A percentile compares a stretch with the other conserved stretches of the same genome.
Evolutionary conservation across 176 grass and related monocot genomes (phyloP).

Genomic region (Rhynchospora breviuscula): DNA sequence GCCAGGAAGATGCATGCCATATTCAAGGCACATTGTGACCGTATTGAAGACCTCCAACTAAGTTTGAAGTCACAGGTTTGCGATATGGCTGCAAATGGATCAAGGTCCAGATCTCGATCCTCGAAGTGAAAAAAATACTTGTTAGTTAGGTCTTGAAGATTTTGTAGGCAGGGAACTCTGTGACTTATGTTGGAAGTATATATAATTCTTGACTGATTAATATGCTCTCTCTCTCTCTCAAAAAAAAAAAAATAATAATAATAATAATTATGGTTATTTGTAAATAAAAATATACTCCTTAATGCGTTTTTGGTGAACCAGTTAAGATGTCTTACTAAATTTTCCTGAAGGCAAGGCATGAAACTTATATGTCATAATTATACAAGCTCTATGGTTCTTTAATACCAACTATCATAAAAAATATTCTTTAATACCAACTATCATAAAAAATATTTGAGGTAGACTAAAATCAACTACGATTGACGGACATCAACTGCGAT

Average conservation of each 20-base stretch:
- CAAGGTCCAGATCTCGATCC: neutral
- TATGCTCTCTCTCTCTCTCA: neutral
- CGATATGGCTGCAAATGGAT: neutral
- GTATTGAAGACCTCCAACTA: neutral
- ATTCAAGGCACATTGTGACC: neutral
- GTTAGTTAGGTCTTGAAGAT: neutral
- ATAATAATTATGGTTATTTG: neutral
- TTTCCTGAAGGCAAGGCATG: neutral
- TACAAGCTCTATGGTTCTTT: neutral
- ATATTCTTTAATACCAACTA: neutral
- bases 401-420: neutral
- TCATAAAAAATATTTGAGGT: neutral
- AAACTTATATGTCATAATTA: neutral
- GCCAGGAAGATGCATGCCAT: neutral
- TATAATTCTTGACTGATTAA: neutral
- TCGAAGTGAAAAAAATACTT: neutral
- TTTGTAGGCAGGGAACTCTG: neutral
- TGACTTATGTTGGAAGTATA: neutral
- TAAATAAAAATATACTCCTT: neutral
- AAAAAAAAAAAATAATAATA: no score
- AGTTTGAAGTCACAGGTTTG: neutral
- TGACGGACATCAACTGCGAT: no score
- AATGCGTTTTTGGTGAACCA: neutral
- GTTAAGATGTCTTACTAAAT: neutral
- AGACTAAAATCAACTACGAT: no score